Evolutionary conservation across 768 basidiomycete species (phyloP).

Genomic region (Tylopilus rubrobrunneus): DNA sequence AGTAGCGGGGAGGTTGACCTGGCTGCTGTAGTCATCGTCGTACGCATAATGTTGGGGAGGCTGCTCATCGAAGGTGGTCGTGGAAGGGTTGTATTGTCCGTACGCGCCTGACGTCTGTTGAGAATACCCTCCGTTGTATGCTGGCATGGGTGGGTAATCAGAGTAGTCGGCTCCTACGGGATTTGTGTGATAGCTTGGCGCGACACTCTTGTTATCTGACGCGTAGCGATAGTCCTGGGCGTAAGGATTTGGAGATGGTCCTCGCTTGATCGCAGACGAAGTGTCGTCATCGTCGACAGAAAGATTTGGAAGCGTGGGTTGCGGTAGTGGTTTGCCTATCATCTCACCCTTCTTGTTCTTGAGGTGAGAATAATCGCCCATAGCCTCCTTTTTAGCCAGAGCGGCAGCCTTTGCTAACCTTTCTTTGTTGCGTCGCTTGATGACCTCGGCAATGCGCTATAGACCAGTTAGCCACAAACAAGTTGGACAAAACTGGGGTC

Average conservation of each 20-base stretch:
- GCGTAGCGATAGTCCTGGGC: conserved; percentile 55
- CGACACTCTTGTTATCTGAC: conserved; percentile 43
- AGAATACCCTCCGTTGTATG: conserved; percentile 63
- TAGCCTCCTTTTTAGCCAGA: conserved; percentile 86
- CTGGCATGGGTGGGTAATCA: conserved; percentile 71
- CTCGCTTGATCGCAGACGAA: conserved; percentile 52
- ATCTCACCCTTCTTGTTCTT: conserved; percentile 91
- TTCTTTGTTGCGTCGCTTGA: conserved; percentile 87
- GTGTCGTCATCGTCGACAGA: conserved; percentile 76
- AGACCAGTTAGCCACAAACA: conserved; percentile 13
- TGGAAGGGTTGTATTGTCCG: conserved; percentile 57
- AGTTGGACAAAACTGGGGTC: conserved; percentile 3
- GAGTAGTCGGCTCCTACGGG: conserved; percentile 40
- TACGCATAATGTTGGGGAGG: conserved; percentile 46
- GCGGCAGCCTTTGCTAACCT: conserved; percentile 77
- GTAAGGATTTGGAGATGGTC: conserved; percentile 51
- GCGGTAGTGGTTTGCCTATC: conserved; percentile 75
- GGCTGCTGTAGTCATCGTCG: conserved; percentile 70
- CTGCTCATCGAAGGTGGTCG: conserved; percentile 52
- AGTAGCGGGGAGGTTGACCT: conserved; percentile 50
- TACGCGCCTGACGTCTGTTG: conserved; percentile 50
- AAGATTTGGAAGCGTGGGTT: conserved; percentile 92
- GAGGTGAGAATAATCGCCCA: conserved; percentile 85
- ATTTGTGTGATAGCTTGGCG: conserved; percentile 33
- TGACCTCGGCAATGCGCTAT: conserved; percentile 88